These are phyloP conservation scores for Xylaria intraflava DNA, from an alignment of 495 filamentous ascomycete genomes.

Conservation along the genomic window DNA sequence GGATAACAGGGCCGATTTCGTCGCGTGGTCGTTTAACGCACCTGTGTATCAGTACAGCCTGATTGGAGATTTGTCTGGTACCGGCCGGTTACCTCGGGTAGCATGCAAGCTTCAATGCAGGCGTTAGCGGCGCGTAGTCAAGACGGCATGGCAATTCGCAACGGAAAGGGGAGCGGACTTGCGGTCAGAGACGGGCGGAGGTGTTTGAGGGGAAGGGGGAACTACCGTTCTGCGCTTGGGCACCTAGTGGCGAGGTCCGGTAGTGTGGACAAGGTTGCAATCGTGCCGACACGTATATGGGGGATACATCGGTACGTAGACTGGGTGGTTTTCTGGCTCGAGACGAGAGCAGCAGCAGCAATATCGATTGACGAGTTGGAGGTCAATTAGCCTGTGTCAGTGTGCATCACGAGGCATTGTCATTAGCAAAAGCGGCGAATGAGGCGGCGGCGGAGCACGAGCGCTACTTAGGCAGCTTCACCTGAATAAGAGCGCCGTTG, in stretches of 20 bases:
- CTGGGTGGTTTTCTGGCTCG: constrained; percentile 3
- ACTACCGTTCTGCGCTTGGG: not conserved
- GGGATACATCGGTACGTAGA: not conserved
- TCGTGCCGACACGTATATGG: constrained; percentile 7
- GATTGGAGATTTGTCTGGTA: constrained; percentile 4
- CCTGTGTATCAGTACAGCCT: not conserved
- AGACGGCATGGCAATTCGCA: not conserved
- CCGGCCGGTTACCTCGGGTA: not conserved
- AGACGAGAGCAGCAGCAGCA: constrained; percentile 3
- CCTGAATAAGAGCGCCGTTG: not conserved
- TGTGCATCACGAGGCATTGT: constrained; percentile 2
- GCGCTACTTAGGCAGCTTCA: not conserved
- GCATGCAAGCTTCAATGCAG: constrained; percentile 1
- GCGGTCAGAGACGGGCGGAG: constrained; percentile 4
- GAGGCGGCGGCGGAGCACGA: not conserved
- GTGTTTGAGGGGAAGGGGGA: constrained; percentile 1
- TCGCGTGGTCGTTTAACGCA: not conserved
- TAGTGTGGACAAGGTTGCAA: constrained; percentile 6
- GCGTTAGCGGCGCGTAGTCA: not conserved
- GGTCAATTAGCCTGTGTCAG: constrained; percentile 7
- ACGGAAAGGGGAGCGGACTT: constrained; percentile 2
- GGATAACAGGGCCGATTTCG: constrained; percentile 6
- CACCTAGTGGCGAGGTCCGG: not conserved
- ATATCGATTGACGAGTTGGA: constrained; percentile 9
- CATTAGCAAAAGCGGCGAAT: not conserved